phyloP scores from a whole-genome alignment of 345 rosid genomes.

The Dovyalis caffra region DNA sequence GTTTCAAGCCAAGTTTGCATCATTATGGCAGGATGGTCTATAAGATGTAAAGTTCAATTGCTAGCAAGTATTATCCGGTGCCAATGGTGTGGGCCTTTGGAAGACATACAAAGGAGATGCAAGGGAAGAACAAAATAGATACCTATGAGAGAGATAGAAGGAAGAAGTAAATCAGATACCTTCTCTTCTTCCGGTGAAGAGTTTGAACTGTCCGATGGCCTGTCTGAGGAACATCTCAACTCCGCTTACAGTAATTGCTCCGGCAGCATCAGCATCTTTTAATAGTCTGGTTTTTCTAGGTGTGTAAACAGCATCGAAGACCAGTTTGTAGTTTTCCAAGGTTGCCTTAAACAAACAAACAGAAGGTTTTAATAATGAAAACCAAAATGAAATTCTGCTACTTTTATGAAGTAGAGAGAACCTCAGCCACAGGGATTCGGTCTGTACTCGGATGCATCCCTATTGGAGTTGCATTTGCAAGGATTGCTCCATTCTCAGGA shows the following conservation, averaged over 20 bases:
- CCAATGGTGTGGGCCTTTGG: not conserved
- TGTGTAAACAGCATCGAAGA: conserved; percentile 59
- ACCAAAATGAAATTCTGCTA: not conserved
- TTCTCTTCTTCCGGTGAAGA: conserved; percentile 45
- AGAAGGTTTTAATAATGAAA: conserved; percentile 1
- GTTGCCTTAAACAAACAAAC: conserved; percentile 28
- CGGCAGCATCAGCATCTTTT: conserved; percentile 54
- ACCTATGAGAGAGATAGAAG: not conserved
- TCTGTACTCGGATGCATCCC: conserved; percentile 62
- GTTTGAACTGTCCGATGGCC: conserved; percentile 54
- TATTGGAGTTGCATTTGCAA: conserved; percentile 61
- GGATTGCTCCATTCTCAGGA: conserved; percentile 56
- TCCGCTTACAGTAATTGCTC: conserved; percentile 54
- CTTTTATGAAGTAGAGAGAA: conserved; percentile 12
- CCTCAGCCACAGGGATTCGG: conserved; percentile 52
- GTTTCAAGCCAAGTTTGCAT: not conserved
- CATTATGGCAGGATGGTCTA: not conserved
- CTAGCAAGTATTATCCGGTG: not conserved
- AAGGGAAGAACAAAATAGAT: not conserved
- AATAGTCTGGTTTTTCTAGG: conserved; percentile 57
- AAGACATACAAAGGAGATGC: no score
- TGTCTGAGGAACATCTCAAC: conserved; percentile 70
- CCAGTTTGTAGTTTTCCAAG: conserved; percentile 41
- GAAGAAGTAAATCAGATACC: conserved; percentile 25
- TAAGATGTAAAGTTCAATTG: not conserved